These are phyloP conservation scores for Ambrosia trifida DNA, from an alignment of 129 eudicot species.

Conservation along the genomic window DNA sequence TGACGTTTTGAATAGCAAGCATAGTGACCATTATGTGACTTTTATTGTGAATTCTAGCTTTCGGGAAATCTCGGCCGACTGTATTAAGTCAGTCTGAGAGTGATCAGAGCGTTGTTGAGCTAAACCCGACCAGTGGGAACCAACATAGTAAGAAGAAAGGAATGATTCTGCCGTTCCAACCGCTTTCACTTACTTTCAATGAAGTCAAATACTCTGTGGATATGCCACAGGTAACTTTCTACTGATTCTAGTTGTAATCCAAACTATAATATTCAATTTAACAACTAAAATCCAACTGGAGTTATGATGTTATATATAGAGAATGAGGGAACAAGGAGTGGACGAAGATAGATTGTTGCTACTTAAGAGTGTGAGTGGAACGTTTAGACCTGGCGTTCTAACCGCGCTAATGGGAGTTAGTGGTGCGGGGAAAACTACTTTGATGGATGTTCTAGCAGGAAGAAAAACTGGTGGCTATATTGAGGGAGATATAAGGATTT, in stretches of 20 bases:
- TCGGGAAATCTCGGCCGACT: slow-evolving; percentile 48
- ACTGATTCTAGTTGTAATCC: background rate
- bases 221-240: slow-evolving; percentile 65
- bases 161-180: slow-evolving; percentile 84
- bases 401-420: slow-evolving; percentile 93
- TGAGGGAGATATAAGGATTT: slow-evolving; percentile 57
- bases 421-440: slow-evolving; percentile 92
- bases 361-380: slow-evolving; percentile 66
- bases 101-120: slow-evolving; percentile 15
- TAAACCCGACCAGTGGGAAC: slow-evolving; percentile 6
- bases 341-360: slow-evolving; percentile 60
- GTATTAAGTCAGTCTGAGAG: slow-evolving; percentile 30
- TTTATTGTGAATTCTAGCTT: slow-evolving; percentile 36
- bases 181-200: slow-evolving; percentile 65
- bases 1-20: too few relatives aligned
- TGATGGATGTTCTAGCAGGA: slow-evolving; percentile 92
- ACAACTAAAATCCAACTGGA: background rate
- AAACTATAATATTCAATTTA: background rate
- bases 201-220: slow-evolving; percentile 73
- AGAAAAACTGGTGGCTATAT: slow-evolving; percentile 84
- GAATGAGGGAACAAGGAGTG: slow-evolving; percentile 72
- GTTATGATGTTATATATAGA: slow-evolving; percentile 41
- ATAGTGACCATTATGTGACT: background rate
- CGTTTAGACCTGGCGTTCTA: slow-evolving; percentile 80
- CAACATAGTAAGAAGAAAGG: slow-evolving; percentile 32